Base-by-base conservation (phyloP, 2,329 filamentous ascomycete genomes). In the Diplodia intermedia region DNA sequence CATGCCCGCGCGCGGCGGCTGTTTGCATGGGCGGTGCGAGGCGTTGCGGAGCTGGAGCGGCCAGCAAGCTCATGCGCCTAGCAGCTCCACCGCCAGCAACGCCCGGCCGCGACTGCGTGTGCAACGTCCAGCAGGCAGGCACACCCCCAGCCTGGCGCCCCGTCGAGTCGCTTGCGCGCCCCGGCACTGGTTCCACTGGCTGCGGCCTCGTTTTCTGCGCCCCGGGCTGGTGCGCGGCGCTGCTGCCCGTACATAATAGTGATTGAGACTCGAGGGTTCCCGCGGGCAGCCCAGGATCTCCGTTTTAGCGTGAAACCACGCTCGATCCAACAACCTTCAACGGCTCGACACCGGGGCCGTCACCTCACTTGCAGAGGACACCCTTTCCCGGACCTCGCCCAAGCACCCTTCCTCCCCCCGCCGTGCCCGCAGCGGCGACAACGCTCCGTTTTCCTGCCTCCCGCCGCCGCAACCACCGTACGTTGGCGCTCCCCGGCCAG, bases 401-500 rank as follows among this genome's bases (percentile, higher is more conserved):
- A 40, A 52, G 36, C 40, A 20, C 65, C 54, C 43, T 67, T 38
- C 52, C 40, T 40, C 53, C 43, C 43, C 29, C 54, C 55, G 54
- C 53, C 65, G 36, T 38, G 53, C 65, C 65, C 60, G 47, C 60
- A 23, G 60, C 60, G 60, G 60, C 60, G 29, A 36, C 60, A 9
- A 23, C 60, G 56, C 60, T 31, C 50, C 47, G 60, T 63, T 38
- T 52, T 18, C 38, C 65, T 43, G 49, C 40, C 65, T 56, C 31
- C 31, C 33, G 65, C 65, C 65, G 65, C 47, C 65, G 65, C 65
- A 54, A 54, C 66, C 47, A 54, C 56, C 66, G 8, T 49, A 49
- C 23, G 47, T 67, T 62, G 66, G 66, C 66, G 55, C 55, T 62
- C 66, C 9, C 33, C 55, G 49, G 66, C 66, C 49, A 67, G 66